These are phyloP conservation scores for Candida namnaoensis DNA, from an alignment of 805 yeast genomes.

Conservation along the genomic window DNA sequence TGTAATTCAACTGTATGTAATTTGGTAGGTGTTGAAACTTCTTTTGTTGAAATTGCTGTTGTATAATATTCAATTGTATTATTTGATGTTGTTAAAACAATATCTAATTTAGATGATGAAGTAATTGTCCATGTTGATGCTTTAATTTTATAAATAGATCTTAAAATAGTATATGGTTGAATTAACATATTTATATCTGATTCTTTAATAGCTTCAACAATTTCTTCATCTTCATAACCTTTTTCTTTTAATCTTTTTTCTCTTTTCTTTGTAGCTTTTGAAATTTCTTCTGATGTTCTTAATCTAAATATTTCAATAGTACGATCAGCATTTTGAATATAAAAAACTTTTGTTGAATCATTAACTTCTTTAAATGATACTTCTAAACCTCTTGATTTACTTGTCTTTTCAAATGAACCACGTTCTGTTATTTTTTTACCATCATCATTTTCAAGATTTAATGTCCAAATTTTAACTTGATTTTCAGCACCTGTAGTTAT, in stretches of 20 bases:
- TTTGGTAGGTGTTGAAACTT: conserved; percentile 38
- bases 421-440: conserved; percentile 43
- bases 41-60: conserved; percentile 50
- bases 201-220: conserved; percentile 36
- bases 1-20: conserved; percentile 55
- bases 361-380: conserved; percentile 39
- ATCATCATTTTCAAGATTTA: conserved; percentile 48
- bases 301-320: conserved; percentile 74
- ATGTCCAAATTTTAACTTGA: conserved; percentile 75
- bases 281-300: conserved; percentile 67
- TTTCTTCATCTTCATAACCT: conserved; percentile 54
- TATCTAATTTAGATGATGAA: conserved; percentile 39
- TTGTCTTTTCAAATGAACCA: conserved; percentile 68
- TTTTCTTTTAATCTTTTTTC: conserved; percentile 71
- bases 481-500: conserved; percentile 76
- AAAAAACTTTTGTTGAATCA: conserved; percentile 39
- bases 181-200: conserved; percentile 47
- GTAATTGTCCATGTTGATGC: conserved; percentile 56
- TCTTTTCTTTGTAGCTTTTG: conserved; percentile 69
- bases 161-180: conserved; percentile 60
- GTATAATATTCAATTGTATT: conserved; percentile 69
- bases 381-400: conserved; percentile 61
- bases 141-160: conserved; percentile 57
- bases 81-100: conserved; percentile 58
- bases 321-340: conserved; percentile 72